Percentiles rank a stretch among this genome's conserved stretches.
These are phyloP conservation scores for Parastagonospora avenae DNA, from an alignment of 2,329 filamentous ascomycete species.

Conservation along the genomic window DNA sequence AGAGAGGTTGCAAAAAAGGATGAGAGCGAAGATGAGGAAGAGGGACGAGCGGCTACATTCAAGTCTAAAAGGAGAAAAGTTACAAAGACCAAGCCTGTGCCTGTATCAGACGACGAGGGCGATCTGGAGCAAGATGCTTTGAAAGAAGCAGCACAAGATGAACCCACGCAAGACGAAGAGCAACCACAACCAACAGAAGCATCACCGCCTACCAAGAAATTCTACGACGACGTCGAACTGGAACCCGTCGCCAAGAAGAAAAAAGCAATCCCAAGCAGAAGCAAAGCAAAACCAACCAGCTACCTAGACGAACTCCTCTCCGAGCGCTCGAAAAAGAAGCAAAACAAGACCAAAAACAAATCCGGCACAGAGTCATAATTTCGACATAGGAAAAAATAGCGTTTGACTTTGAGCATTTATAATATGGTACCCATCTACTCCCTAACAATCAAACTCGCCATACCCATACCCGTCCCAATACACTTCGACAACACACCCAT, in stretches of 20 bases:
- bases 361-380: not conserved
- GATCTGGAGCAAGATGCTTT: slow-evolving; percentile 17
- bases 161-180: not conserved
- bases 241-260: slow-evolving; percentile 5
- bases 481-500: slow-evolving; percentile 93
- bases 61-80: slow-evolving; percentile 37
- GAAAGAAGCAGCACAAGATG: not conserved
- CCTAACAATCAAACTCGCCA: slow-evolving; percentile 58
- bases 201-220: not conserved
- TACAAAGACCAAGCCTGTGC: slow-evolving; percentile 20
- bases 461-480: slow-evolving; percentile 59
- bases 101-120: slow-evolving; percentile 2
- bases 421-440: slow-evolving; percentile 39
- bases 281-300: slow-evolving; percentile 49
- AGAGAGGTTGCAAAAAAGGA: slow-evolving; percentile 23
- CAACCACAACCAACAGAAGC: not conserved
- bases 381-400: not conserved
- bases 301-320: slow-evolving; percentile 61
- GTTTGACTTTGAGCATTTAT: not conserved
- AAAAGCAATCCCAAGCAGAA: slow-evolving; percentile 21
- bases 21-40: slow-evolving; percentile 48
- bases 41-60: slow-evolving; percentile 42
- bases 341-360: slow-evolving; percentile 32
- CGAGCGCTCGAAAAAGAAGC: slow-evolving; percentile 58
- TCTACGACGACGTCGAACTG: slow-evolving; percentile 9